These are phyloP conservation scores for Glutinoglossum americanum DNA, from an alignment of 495 filamentous ascomycete species.

Conservation along the genomic window DNA sequence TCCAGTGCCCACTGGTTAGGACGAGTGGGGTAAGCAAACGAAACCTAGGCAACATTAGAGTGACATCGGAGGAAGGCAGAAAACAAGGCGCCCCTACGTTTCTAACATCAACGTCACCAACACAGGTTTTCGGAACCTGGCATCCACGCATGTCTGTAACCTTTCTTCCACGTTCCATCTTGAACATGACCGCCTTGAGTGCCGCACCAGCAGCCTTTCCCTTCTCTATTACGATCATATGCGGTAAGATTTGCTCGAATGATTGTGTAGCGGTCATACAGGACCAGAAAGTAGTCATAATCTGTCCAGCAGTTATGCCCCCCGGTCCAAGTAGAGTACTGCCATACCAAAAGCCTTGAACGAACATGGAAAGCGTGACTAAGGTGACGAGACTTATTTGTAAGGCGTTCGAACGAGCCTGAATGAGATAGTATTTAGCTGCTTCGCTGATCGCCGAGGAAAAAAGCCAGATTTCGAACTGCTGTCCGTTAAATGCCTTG, in stretches of 20 bases:
- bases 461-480: constrained; percentile 47
- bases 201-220: constrained; percentile 51
- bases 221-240: constrained; percentile 55
- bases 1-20: constrained; percentile 38
- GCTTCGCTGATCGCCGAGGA: constrained; percentile 31
- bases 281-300: constrained; percentile 72
- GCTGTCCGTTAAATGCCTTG: constrained; percentile 66
- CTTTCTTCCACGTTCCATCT: constrained; percentile 14
- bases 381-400: constrained; percentile 55
- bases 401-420: constrained; percentile 41
- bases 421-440: constrained; percentile 39
- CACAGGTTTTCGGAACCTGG: constrained; percentile 21
- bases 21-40: constrained; percentile 68
- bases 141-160: constrained; percentile 12
- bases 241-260: constrained; percentile 48
- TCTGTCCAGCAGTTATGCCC: constrained; percentile 37
- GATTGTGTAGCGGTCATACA: constrained; percentile 56
- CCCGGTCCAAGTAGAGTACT: constrained; percentile 35
- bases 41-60: constrained; percentile 31
- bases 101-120: constrained; percentile 46
- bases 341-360: constrained; percentile 85
- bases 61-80: too few species aligned
- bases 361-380: constrained; percentile 60
- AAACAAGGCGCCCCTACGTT: constrained; percentile 29
- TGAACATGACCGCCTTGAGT: constrained; percentile 26